Conservation (phyloP, 2,329 filamentous ascomycete genomes). For the Diaporthe nobilis region DNA sequence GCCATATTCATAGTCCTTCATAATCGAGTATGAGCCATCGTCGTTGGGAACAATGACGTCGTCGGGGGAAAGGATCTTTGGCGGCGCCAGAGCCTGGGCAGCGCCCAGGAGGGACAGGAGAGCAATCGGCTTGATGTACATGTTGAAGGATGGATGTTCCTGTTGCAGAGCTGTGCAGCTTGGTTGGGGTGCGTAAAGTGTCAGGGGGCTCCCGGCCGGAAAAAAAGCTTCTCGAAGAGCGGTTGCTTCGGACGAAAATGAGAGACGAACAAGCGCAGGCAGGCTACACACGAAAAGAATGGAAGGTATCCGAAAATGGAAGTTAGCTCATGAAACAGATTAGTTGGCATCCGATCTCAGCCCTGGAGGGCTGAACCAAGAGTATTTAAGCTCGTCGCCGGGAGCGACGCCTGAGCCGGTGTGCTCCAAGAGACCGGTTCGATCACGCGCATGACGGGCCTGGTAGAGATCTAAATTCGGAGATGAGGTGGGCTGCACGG, state of each 20-base stretch:
- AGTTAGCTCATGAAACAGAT: neutral
- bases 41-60: conserved; percentile 48
- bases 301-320: conserved; percentile 13
- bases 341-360: conserved; percentile 15
- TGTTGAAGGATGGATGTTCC: conserved; percentile 1
- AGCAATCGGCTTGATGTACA: conserved; percentile 16
- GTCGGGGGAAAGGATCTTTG: conserved; percentile 39
- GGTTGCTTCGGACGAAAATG: conserved; percentile 5
- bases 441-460: conserved; percentile 1
- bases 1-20: conserved; percentile 48
- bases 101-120: conserved; percentile 34
- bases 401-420: neutral
- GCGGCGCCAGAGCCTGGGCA: conserved; percentile 30
- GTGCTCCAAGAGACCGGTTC: conserved; percentile 19
- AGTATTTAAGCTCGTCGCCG: conserved; percentile 21
- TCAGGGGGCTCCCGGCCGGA: conserved; percentile 33
- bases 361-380: conserved; percentile 29
- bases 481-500: conserved; percentile 23
- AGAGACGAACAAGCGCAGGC: neutral
- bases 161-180: too few relatives aligned
- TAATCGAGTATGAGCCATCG: conserved; percentile 46
- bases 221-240: conserved; percentile 19
- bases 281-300: conserved; percentile 7
- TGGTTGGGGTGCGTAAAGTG: neutral
- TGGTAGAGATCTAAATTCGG: conserved; percentile 25